Base-by-base conservation (phyloP, 2,329 filamentous ascomycete species). In the Phyllosticta ampelicida region DNA sequence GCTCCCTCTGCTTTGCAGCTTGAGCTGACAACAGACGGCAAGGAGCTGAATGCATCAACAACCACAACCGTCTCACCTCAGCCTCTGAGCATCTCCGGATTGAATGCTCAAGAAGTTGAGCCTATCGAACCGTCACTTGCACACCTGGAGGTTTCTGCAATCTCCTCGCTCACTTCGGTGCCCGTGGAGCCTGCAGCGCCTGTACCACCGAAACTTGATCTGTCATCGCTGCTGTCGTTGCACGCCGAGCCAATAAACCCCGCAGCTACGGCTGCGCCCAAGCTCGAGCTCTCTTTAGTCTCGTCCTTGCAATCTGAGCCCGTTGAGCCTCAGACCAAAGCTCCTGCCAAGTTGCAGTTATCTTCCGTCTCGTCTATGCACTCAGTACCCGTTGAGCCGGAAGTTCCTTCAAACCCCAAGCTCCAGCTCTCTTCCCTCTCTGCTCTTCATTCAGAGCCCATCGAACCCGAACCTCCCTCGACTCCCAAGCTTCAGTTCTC, bases 291-390 rank as follows among this genome's bases (percentile, higher is more conserved):
- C 63, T 78, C 78, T 2, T 62, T 71, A 1, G 72, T 81, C 49
- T 71, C 74, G 59, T 74, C 75, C 3, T 66, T 79, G 8, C 74
- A 78, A 56, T 79, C 75, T 3, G 72, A 75, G 53, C 66, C 67
- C 48, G 55, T 62, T 1, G 48, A 58, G 58, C 44, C 60, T 18
- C 20, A 49, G 20, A 51, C 55, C n/a, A 19, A 18, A 29, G 50
- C 29, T n/a, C 30, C 48, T 30, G 51, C 56, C 48, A 55, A 59
- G 52, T 60, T 75, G 54, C 74, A 67, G 10, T 76, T 80, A 62
- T 78, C 78, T 3, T 62, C 71, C 1, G 72, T 81, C 49, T 72
- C 74, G 57, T 74, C 75, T 5, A 66, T 79, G 9, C 74, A 78
- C 56, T 79, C 75, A 2, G 72, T 75, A 54, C 79, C 59, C 13